phyloP scores from a whole-genome alignment of 2,329 filamentous ascomycete species.

The Cercospora brassicicola region DNA sequence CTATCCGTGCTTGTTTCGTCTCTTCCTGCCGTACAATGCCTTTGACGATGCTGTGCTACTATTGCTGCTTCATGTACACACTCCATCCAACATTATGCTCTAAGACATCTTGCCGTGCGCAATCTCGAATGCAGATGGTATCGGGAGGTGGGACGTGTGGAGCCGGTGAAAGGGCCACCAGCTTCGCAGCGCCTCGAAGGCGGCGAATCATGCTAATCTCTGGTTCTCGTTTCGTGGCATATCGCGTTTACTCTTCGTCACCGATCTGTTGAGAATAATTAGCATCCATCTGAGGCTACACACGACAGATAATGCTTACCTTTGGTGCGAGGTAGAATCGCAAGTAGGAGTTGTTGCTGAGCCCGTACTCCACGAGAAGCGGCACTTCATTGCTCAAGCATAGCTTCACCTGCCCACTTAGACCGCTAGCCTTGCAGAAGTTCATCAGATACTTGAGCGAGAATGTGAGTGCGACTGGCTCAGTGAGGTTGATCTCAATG shows the following conservation, averaged over 20 bases:
- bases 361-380: conserved; percentile 85
- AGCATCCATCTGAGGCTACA: background rate
- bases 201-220: background rate
- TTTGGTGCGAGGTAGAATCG: conserved; percentile 98
- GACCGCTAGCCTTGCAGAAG: conserved; percentile 95
- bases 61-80: background rate
- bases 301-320: conserved; percentile 56
- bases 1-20: background rate
- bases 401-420: conserved; percentile 81
- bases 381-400: conserved; percentile 96
- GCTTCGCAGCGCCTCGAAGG: background rate
- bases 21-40: conserved; percentile 2
- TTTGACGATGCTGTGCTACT: background rate
- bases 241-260: conserved; percentile 57
- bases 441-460: conserved; percentile 99
- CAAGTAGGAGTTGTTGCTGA: conserved; percentile 81
- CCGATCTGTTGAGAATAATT: conserved; percentile 59
- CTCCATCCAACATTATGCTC: conserved; percentile 11
- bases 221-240: background rate
- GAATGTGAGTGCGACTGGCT: conserved; percentile 93
- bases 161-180: background rate
- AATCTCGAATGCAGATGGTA: conserved; percentile 8
- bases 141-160: background rate
- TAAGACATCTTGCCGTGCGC: conserved; percentile 5
- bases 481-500: conserved; percentile 84